Conservation (phyloP, 192 early-diverging fungal species). For the Linnemannia schmuckeri region DNA sequence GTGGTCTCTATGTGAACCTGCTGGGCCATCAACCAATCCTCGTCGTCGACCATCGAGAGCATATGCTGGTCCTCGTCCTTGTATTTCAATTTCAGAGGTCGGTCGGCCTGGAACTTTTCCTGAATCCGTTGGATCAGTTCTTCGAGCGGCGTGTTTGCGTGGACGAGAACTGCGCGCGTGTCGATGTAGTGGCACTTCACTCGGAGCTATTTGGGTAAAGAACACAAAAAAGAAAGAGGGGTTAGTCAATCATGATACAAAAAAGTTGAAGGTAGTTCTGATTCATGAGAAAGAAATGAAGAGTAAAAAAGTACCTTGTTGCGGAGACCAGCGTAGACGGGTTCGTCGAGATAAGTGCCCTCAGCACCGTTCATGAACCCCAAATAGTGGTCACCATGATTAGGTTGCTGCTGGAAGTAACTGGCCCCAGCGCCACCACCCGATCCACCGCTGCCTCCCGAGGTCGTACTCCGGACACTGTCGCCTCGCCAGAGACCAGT, state of each 20-base stretch:
- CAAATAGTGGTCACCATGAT: constrained; percentile 12
- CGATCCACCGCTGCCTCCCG: constrained; percentile 35
- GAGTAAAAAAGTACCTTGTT: constrained; percentile 30
- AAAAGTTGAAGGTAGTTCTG: no score
- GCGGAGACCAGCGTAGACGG: constrained; percentile 49
- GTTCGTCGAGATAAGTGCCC: constrained; percentile 36
- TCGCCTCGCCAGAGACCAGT: constrained; percentile 26
- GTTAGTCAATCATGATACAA: constrained; percentile 21
- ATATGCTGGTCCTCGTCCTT: constrained; percentile 89
- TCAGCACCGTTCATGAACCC: constrained; percentile 22
- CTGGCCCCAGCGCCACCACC: background rate
- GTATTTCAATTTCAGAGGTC: constrained; percentile 77
- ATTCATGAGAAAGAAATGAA: background rate
- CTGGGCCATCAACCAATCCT: constrained; percentile 85
- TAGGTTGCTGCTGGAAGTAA: constrained; percentile 38
- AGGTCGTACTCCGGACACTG: constrained; percentile 43
- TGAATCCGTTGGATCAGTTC: constrained; percentile 68
- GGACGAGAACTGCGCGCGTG: constrained; percentile 73
- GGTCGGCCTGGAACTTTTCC: constrained; percentile 70
- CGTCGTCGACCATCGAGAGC: constrained; percentile 92
- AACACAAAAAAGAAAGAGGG: background rate
- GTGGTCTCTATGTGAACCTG: constrained; percentile 45
- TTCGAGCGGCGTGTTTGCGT: constrained; percentile 60
- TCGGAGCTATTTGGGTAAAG: constrained; percentile 47
- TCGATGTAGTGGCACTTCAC: constrained; percentile 79